phyloP scores from a whole-genome alignment of 148 eudicot species.

The Fagopyrum homotropicum region DNA sequence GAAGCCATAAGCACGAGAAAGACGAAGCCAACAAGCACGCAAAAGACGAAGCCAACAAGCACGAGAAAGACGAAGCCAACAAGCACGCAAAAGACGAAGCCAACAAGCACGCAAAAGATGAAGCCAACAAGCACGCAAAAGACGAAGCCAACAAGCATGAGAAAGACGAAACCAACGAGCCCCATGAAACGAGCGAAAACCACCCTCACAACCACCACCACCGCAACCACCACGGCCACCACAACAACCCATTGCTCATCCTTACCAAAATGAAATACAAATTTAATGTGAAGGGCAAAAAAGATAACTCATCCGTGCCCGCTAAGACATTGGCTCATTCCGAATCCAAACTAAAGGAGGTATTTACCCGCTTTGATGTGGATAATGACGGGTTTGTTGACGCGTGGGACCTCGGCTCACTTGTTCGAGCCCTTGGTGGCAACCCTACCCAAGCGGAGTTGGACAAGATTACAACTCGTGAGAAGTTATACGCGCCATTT shows the following conservation, averaged over 20 bases:
- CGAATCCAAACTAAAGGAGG: slow-evolving; percentile 5
- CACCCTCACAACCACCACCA: not conserved
- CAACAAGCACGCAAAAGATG: not conserved
- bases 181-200: not conserved
- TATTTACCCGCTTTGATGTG: not conserved
- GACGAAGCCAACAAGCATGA: too few species aligned
- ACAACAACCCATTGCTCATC: not conserved
- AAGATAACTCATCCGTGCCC: not conserved
- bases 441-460: not conserved
- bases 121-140: not conserved
- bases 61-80: not conserved
- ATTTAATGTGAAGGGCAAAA: not conserved
- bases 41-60: too few species aligned
- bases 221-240: not conserved
- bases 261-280: slow-evolving; percentile 7
- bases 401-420: not conserved
- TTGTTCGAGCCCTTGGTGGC: not conserved
- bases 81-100: not conserved
- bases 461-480: not conserved
- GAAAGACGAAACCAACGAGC: not conserved
- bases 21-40: not conserved
- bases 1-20: not conserved
- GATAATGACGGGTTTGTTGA: not conserved
- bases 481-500: not conserved
- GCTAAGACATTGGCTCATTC: not conserved